A percentile compares a stretch with the other conserved stretches of the same genome.
phyloP scores from a whole-genome alignment of 345 rosid genomes.

The Salix koriyanagi region DNA sequence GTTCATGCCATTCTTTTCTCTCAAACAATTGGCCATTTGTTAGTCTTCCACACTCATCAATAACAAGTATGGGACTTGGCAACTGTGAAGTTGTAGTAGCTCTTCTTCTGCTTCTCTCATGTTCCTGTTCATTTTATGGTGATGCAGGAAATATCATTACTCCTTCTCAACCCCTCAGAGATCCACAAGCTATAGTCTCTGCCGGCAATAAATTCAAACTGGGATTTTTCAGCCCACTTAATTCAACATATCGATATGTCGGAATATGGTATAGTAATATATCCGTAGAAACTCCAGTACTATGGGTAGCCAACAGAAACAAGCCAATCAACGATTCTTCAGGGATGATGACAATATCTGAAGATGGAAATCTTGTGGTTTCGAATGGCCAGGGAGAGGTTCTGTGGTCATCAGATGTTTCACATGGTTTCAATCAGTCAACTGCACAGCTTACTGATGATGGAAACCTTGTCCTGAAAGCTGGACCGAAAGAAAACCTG shows the following conservation, averaged over 20 bases:
- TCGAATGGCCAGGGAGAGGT: too few species aligned
- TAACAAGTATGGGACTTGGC: neutral
- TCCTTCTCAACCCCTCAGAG: neutral
- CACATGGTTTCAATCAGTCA: too few species aligned
- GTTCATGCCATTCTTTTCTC: neutral
- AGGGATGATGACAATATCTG: conserved; percentile 19
- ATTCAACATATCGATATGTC: neutral
- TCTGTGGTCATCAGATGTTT: too few species aligned
- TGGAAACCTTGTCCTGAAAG: conserved; percentile 26
- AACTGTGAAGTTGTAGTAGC: neutral
- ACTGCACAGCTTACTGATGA: too few species aligned
- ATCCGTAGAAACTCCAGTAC: neutral
- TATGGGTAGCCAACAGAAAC: conserved; percentile 16
- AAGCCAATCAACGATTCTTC: conserved; percentile 23
- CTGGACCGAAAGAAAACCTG: too few species aligned
- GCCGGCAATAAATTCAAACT: neutral
- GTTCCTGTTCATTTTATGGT: neutral
- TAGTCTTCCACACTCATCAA: neutral
- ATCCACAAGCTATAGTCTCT: conserved; percentile 5
- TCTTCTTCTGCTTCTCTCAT: neutral
- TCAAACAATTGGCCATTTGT: neutral
- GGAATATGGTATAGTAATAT: conserved; percentile 7
- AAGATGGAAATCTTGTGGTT: conserved; percentile 14
- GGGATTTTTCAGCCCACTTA: neutral
- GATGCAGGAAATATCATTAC: neutral